A percentile compares a stretch with the other conserved stretches of the same genome.
Conservation (phyloP, 257 asterid species). For the Nicotiana benthamiana region DNA sequence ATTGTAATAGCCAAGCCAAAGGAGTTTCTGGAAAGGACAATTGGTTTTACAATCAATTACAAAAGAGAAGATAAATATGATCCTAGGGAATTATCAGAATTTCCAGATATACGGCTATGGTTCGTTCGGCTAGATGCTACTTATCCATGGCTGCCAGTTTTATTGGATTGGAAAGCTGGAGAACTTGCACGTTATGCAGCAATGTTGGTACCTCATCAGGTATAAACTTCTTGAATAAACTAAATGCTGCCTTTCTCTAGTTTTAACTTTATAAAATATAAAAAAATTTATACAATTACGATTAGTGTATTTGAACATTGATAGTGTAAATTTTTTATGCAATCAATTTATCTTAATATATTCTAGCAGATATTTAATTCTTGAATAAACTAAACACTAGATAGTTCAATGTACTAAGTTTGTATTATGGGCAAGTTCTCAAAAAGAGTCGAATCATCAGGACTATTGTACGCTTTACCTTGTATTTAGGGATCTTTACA, state of each 20-base stretch:
- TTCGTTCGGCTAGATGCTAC: slow-evolving; percentile 58
- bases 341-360: neutral
- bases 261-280: neutral
- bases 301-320: neutral
- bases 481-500: too few relatives aligned
- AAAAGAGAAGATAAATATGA: slow-evolving; percentile 56
- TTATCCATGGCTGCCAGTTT: slow-evolving; percentile 87
- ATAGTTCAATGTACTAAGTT: neutral
- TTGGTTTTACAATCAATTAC: slow-evolving; percentile 73
- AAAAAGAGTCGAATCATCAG: too few relatives aligned
- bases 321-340: too few relatives aligned
- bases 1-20: slow-evolving; percentile 40
- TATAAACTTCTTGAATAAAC: slow-evolving; percentile 3
- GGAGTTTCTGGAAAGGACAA: slow-evolving; percentile 52
- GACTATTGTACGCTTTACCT: too few relatives aligned
- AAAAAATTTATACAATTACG: neutral
- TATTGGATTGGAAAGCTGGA: slow-evolving; percentile 88
- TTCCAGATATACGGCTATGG: slow-evolving; percentile 85
- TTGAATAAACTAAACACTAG: neutral
- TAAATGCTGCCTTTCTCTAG: neutral
- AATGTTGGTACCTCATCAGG: slow-evolving; percentile 94
- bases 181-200: slow-evolving; percentile 92
- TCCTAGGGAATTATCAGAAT: slow-evolving; percentile 71
- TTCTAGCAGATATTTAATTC: neutral
- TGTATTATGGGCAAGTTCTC: neutral